phyloP scores from a whole-genome alignment of 2,329 filamentous ascomycete genomes.

The Ascochyta pisi region DNA sequence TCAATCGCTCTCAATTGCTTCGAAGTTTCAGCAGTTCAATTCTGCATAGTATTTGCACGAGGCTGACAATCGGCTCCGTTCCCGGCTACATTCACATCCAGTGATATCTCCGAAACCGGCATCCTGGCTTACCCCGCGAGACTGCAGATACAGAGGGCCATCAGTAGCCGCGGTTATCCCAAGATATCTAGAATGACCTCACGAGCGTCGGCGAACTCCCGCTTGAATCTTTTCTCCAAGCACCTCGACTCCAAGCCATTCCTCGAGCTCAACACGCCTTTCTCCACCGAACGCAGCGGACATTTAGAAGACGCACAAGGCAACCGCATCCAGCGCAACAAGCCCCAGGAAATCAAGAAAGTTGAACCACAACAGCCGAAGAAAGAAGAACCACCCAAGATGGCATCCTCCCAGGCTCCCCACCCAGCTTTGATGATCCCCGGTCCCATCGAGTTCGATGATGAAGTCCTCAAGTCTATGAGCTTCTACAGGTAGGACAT shows the following conservation, averaged over 20 bases:
- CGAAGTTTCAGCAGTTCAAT: background rate
- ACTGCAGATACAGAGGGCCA: slow-evolving; percentile 11
- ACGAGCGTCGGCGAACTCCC: slow-evolving; percentile 55
- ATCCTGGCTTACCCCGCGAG: slow-evolving; percentile 45
- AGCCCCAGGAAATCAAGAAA: slow-evolving; percentile 18
- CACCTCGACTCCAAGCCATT: slow-evolving; percentile 64
- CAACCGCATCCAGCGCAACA: slow-evolving; percentile 26
- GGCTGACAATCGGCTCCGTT: slow-evolving; percentile 16
- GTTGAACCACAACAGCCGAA: slow-evolving; percentile 19
- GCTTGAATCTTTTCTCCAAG: slow-evolving; percentile 66
- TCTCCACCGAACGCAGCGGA: slow-evolving; percentile 64
- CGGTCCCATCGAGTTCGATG: slow-evolving; percentile 96
- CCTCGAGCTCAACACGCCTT: slow-evolving; percentile 68
- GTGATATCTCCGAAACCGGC: slow-evolving; percentile 38
- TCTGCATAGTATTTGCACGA: slow-evolving; percentile 4
- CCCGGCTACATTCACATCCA: slow-evolving; percentile 12
- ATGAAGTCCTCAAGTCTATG: slow-evolving; percentile 95
- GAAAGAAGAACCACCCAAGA: slow-evolving; percentile 24
- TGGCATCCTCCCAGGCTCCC: slow-evolving; percentile 64
- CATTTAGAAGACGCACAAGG: slow-evolving; percentile 62
- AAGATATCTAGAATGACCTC: slow-evolving; percentile 38
- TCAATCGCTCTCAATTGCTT: slow-evolving; percentile 4
- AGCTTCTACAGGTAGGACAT: slow-evolving; percentile 79
- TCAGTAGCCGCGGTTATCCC: slow-evolving; percentile 38
- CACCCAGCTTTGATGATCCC: slow-evolving; percentile 88